Evolutionary conservation across 2,329 filamentous ascomycete species (phyloP).

Genomic region (Cytospora piceicola): DNA sequence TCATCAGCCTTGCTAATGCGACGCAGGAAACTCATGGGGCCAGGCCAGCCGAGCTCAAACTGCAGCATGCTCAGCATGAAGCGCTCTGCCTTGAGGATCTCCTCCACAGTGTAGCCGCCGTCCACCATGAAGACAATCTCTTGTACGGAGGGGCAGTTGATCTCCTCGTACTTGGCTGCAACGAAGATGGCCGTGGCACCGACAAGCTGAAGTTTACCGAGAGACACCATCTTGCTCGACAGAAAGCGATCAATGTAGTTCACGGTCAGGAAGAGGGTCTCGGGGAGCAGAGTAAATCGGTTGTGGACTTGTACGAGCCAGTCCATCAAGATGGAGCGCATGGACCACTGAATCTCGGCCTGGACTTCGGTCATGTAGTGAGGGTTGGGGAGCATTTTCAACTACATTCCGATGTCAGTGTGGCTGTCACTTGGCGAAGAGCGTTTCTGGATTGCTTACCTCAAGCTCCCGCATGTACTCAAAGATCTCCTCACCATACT

Average conservation of each 20-base stretch:
- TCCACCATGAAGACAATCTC: conserved; percentile 99
- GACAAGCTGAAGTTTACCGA: conserved; percentile 93
- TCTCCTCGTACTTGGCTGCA: conserved; percentile 97
- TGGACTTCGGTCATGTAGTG: conserved; percentile 93
- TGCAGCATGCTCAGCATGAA: conserved; percentile 98
- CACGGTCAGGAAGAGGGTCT: conserved; percentile 91
- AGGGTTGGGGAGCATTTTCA: conserved; percentile 71
- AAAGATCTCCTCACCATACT: conserved; percentile 96
- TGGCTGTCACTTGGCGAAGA: no score
- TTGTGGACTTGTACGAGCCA: conserved; percentile 97
- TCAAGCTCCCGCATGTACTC: conserved; percentile 88
- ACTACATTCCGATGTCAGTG: conserved; percentile 35
- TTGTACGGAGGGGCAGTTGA: conserved; percentile 91
- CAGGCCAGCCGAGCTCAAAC: conserved; percentile 97
- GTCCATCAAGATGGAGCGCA: conserved; percentile 96
- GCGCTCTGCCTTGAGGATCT: conserved; percentile 94
- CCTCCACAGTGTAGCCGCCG: conserved; percentile 82
- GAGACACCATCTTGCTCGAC: conserved; percentile 89
- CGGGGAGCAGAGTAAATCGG: conserved; percentile 86
- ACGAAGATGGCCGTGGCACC: conserved; percentile 95
- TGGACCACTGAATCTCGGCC: conserved; percentile 98
- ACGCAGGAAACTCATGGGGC: conserved; percentile 96
- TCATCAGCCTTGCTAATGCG: conserved; percentile 98
- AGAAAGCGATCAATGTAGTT: conserved; percentile 98
- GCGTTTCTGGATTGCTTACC: conserved; percentile 53